Base-by-base conservation (phyloP, 2,329 filamentous ascomycete genomes). In the Chrysoporthe puriensis region DNA sequence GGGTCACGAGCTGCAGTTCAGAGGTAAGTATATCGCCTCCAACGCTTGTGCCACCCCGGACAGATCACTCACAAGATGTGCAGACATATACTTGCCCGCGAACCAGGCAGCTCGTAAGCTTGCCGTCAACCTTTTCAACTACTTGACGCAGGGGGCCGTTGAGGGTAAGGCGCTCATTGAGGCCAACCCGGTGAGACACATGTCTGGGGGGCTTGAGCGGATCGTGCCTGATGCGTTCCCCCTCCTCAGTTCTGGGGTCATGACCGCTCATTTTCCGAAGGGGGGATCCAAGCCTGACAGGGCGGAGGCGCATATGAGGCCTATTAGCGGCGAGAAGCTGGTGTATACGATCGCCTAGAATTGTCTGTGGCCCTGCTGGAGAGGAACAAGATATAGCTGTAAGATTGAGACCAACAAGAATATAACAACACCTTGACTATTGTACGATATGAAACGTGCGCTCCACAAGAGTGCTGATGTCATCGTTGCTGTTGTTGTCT, bases 41-140 rank as follows among this genome's bases (percentile, higher is more conserved):
- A 4, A 16, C 11, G 2, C 32, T n/a, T 16, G 5, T 18, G 32
- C 13, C 26, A n/a, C 6, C 54, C 9, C 6, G 34, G 54, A 43
- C 43, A 42, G 16, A 16, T 26, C n/a, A 16, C 61, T 34, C 8
- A 63, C 61, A 26, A 26, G 13, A 52, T 8, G 18, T 26, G 13
- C 48, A 63, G 61, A 48, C n/a, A 14, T 56, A n/a, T 14, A 40
- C 3, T 1, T 52, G 16, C 48, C 61, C 16, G 61, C 34, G 9
- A 63, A 63, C 14, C 46, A 16, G 36, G 46, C 9, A 18, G 61
- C 61, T 26, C 61, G 74, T 5, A 34, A 40, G 0, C 78, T 78
- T 63, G 76, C 79, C 3, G 74, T 74, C 4, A 65, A 66, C 0
- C 81, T 82, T 59, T 82, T 77, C 46, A 54, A 71, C 1, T 81